These are phyloP conservation scores for Zalaria obscura DNA, from an alignment of 2,329 filamentous ascomycete genomes.

Conservation along the genomic window DNA sequence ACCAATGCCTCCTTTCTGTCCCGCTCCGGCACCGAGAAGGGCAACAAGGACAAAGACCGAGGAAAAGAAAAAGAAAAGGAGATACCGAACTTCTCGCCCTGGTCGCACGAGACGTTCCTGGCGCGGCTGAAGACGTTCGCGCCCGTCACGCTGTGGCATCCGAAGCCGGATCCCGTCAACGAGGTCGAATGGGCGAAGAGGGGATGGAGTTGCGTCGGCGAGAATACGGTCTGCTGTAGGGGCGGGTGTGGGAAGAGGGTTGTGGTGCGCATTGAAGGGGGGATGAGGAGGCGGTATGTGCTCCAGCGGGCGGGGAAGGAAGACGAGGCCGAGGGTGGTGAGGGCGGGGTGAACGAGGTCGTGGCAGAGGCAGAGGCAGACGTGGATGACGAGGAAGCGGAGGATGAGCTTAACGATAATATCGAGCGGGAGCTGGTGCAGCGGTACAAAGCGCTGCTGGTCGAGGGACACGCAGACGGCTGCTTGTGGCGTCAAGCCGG, in stretches of 20 bases:
- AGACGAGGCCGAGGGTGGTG: slow-evolving; percentile 7
- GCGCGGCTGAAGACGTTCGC: slow-evolving; percentile 74
- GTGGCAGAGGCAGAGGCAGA: slow-evolving; percentile 25
- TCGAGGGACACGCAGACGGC: slow-evolving; percentile 60
- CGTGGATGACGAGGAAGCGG: slow-evolving; percentile 9
- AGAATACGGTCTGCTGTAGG: slow-evolving; percentile 69
- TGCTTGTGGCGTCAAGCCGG: slow-evolving; percentile 79
- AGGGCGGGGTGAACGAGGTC: slow-evolving; percentile 33
- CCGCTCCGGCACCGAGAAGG: not conserved
- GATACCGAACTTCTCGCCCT: slow-evolving; percentile 64
- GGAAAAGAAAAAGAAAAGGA: no score
- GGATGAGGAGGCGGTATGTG: slow-evolving; percentile 1
- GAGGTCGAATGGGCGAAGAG: slow-evolving; percentile 92
- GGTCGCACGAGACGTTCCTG: slow-evolving; percentile 71
- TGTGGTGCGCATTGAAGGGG: slow-evolving; percentile 46
- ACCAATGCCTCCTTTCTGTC: slow-evolving; percentile 1
- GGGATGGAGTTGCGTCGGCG: slow-evolving; percentile 76
- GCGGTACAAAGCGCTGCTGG: slow-evolving; percentile 59
- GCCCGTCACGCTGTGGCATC: slow-evolving; percentile 84
- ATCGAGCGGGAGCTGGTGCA: slow-evolving; percentile 54
- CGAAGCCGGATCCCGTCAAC: slow-evolving; percentile 71
- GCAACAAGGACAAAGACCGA: slow-evolving; percentile 8
- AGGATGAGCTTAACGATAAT: slow-evolving; percentile 10
- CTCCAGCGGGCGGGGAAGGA: not conserved
- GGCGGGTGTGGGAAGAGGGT: slow-evolving; percentile 74